Evolutionary conservation across 1,284 basidiomycete genomes (phyloP).

Genomic region (Ganoderma sp.): DNA sequence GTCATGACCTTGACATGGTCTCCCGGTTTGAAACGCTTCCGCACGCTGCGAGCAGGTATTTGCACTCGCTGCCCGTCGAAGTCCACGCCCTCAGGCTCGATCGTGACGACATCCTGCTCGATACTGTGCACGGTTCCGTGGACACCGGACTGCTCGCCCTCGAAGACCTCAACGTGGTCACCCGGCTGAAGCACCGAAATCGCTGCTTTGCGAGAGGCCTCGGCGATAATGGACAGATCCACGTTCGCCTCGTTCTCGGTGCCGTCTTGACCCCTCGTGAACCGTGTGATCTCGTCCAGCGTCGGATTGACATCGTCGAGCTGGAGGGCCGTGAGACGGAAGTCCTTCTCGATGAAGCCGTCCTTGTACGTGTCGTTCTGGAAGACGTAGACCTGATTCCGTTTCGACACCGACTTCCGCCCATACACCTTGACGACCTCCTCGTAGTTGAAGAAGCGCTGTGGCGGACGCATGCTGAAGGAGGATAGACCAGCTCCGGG

Average conservation of each 20-base stretch:
- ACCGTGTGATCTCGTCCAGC: conserved; percentile 94
- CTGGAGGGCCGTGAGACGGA: conserved; percentile 81
- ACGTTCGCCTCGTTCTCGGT: conserved; percentile 66
- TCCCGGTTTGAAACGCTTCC: conserved; percentile 95
- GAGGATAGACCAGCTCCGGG: conserved; percentile 50
- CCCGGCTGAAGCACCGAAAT: conserved; percentile 94
- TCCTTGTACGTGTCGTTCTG: conserved; percentile 93
- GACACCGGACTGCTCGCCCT: conserved; percentile 94
- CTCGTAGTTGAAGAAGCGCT: conserved; percentile 93
- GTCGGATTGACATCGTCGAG: conserved; percentile 94
- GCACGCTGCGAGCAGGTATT: conserved; percentile 86
- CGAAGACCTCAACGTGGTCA: conserved; percentile 96
- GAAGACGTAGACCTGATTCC: conserved; percentile 82
- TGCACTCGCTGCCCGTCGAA: conserved; percentile 87
- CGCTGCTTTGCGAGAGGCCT: conserved; percentile 85
- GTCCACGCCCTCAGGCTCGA: conserved; percentile 83
- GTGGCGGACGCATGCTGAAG: conserved; percentile 78
- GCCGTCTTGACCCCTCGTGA: conserved; percentile 76
- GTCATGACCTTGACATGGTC: conserved; percentile 99
- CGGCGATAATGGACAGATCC: conserved; percentile 85
- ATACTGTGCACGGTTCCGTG: conserved; percentile 93
- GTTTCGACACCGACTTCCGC: conserved; percentile 73
- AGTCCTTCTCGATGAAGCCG: conserved; percentile 97
- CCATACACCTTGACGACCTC: conserved; percentile 92
- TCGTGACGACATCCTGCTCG: conserved; percentile 84